A percentile compares a stretch with the other conserved stretches of the same genome.
Evolutionary conservation across 2,329 filamentous ascomycete species (phyloP).

Genomic region (Xylaria sp.): DNA sequence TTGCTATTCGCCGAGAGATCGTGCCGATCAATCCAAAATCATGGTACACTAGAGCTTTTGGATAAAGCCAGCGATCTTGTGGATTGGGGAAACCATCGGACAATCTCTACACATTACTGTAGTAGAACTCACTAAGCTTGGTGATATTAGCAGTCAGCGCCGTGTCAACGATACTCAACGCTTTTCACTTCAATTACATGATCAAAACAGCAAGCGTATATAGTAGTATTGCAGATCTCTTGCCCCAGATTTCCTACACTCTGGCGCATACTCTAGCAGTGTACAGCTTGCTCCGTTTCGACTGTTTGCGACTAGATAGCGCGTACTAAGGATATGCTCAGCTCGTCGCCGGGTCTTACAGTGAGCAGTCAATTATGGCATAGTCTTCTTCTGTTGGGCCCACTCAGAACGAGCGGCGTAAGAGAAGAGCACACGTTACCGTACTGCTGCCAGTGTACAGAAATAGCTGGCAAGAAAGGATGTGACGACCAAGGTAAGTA

Average conservation of each 20-base stretch:
- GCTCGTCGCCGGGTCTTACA: slow-evolving; percentile 7
- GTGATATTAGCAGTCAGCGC: background rate
- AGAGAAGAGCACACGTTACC: slow-evolving; percentile 1
- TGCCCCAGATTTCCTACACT: background rate
- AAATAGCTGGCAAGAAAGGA: slow-evolving; percentile 12
- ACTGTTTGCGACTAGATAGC: slow-evolving; percentile 5
- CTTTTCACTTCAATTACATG: background rate
- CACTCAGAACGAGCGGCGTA: slow-evolving; percentile 11
- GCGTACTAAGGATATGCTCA: slow-evolving; percentile 6
- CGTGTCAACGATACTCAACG: background rate
- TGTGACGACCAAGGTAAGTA: slow-evolving; percentile 10
- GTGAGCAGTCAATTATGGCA: slow-evolving; percentile 16
- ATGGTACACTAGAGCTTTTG: background rate
- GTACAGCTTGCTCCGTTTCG: too few relatives aligned
- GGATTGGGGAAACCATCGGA: background rate
- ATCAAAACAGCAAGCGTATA: slow-evolving; percentile 11
- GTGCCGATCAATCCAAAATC: slow-evolving; percentile 1
- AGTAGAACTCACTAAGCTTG: background rate
- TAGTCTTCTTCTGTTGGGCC: slow-evolving; percentile 10
- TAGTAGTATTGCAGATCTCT: slow-evolving; percentile 14
- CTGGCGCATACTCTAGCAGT: too few relatives aligned
- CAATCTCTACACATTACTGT: background rate
- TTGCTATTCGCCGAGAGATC: background rate
- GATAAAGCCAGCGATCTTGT: background rate
- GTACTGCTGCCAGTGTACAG: background rate